These are phyloP conservation scores for Amanita phalloides DNA, from an alignment of 768 basidiomycete species.

Conservation along the genomic window DNA sequence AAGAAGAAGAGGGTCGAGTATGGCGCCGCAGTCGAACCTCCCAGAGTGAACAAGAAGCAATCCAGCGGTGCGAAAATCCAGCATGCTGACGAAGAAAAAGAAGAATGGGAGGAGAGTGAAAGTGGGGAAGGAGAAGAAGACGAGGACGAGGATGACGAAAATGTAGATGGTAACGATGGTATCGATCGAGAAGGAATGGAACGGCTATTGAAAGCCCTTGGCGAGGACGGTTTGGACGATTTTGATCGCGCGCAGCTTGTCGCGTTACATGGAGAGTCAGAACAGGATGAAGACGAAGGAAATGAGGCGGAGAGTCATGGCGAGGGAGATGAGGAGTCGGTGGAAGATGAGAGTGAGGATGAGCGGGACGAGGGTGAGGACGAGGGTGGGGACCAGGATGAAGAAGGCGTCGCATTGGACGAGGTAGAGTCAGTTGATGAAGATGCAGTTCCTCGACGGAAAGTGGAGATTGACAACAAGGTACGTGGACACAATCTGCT, in stretches of 20 bases:
- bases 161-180: conserved; percentile 29
- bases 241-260: conserved; percentile 48
- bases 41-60: neutral
- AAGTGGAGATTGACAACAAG: conserved; percentile 74
- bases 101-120: conserved; percentile 11
- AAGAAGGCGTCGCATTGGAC: conserved; percentile 46
- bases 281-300: conserved; percentile 21
- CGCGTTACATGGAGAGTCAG: conserved; percentile 22
- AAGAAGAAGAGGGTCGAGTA: neutral
- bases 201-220: conserved; percentile 43
- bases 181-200: conserved; percentile 50
- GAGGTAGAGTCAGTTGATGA: conserved; percentile 68
- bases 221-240: conserved; percentile 58
- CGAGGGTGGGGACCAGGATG: conserved; percentile 17
- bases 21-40: neutral
- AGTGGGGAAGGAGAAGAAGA: conserved; percentile 12
- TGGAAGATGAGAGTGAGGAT: conserved; percentile 11
- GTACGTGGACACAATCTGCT: conserved; percentile 27
- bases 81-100: conserved; percentile 9
- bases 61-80: conserved; percentile 7
- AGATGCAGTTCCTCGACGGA: conserved; percentile 73
- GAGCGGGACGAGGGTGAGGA: conserved; percentile 22
- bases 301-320: conserved; percentile 19
- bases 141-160: conserved; percentile 11
- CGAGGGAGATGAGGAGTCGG: conserved; percentile 9